These are phyloP conservation scores for Cystofilobasidium bisporidii DNA, from an alignment of 768 basidiomycete genomes.

Conservation along the genomic window DNA sequence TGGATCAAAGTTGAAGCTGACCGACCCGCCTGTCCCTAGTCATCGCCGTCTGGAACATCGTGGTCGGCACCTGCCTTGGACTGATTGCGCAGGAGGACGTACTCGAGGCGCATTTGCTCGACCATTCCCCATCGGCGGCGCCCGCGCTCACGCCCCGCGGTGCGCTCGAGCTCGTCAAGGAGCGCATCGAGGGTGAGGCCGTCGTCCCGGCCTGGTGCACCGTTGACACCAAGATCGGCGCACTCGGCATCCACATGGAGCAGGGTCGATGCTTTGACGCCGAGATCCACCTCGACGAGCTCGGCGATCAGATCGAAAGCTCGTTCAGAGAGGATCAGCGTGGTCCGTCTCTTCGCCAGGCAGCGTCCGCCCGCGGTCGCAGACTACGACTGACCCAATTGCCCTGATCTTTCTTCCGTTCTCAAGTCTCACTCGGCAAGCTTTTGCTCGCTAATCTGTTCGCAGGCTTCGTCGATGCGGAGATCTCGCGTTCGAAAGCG, in stretches of 20 bases:
- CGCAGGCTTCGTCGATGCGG: constrained; percentile 57
- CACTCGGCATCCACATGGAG: constrained; percentile 74
- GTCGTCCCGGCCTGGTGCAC: constrained; percentile 70
- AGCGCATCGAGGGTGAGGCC: constrained; percentile 90
- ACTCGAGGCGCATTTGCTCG: constrained; percentile 35
- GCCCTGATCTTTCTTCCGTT: neutral
- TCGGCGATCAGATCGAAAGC: constrained; percentile 45
- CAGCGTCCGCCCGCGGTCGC: constrained; percentile 12
- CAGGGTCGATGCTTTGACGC: constrained; percentile 78
- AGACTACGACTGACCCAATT: too few species aligned
- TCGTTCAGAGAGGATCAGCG: constrained; percentile 70
- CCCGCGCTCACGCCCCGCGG: constrained; percentile 42
- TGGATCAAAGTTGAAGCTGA: too few species aligned
- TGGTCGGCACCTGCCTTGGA: constrained; percentile 66
- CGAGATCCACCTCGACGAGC: constrained; percentile 89
- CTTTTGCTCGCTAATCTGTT: constrained; percentile 84
- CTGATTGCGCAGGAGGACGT: constrained; percentile 59
- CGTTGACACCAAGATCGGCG: constrained; percentile 81
- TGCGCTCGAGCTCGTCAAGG: constrained; percentile 73
- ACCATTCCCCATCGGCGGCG: constrained; percentile 54
- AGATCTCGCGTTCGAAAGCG: constrained; percentile 43
- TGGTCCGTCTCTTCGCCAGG: constrained; percentile 44
- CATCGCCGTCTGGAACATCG: constrained; percentile 77
- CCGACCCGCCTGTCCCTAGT: neutral
- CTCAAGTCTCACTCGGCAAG: constrained; percentile 77